phyloP scores from a whole-genome alignment of 2,329 filamentous ascomycete species.

The Cladophialophora psammophila region DNA sequence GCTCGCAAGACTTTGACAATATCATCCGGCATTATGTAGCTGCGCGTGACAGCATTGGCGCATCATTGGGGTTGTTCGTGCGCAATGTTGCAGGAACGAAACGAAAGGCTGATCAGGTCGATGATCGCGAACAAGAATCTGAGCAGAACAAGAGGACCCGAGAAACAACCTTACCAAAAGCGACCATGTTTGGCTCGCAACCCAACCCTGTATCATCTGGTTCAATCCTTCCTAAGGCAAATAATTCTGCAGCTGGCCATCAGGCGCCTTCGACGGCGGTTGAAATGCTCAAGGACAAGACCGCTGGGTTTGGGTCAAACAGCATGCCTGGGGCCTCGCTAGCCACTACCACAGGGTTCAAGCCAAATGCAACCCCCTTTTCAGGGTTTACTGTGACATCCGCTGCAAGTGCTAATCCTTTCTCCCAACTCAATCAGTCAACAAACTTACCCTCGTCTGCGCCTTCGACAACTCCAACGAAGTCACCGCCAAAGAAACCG shows the following conservation, averaged over 20 bases:
- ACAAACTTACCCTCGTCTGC: conserved; percentile 7
- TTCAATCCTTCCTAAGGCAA: background rate
- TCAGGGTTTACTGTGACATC: conserved; percentile 2
- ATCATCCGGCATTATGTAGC: conserved; percentile 49
- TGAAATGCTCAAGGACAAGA: conserved; percentile 15
- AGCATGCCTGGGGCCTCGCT: conserved; percentile 5
- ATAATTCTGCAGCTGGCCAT: background rate
- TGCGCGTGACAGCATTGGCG: conserved; percentile 49
- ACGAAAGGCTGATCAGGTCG: conserved; percentile 43
- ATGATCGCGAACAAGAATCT: conserved; percentile 31
- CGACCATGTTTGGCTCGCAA: conserved; percentile 3
- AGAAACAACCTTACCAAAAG: conserved; percentile 17
- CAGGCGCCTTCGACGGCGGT: conserved; percentile 18
- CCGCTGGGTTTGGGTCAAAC: conserved; percentile 2
- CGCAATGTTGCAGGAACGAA: conserved; percentile 40
- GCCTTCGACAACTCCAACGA: conserved; percentile 38
- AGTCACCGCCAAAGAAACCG: conserved; percentile 38
- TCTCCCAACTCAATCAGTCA: conserved; percentile 16
- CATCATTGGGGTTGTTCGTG: conserved; percentile 43
- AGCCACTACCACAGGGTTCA: conserved; percentile 9
- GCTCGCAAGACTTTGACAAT: conserved; percentile 46
- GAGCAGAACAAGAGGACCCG: conserved; percentile 41
- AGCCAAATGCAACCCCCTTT: conserved; percentile 17
- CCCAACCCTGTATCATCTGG: background rate
- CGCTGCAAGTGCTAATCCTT: conserved; percentile 21